These are phyloP conservation scores for Erigeron philadelphicus DNA, from an alignment of 140 eudicot genomes.

Conservation along the genomic window DNA sequence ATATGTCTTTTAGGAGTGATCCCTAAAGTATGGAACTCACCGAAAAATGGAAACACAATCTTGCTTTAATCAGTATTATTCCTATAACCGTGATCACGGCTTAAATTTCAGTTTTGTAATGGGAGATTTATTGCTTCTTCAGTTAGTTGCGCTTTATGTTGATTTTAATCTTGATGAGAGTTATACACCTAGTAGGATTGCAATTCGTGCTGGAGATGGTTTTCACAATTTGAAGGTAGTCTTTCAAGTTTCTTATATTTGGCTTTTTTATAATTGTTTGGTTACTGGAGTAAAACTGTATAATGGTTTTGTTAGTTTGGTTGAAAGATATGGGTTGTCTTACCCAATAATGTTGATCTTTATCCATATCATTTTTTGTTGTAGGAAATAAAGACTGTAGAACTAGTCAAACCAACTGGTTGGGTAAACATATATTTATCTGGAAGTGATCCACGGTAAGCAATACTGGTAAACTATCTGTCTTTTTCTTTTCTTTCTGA, in stretches of 20 bases:
- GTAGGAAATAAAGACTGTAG: conserved; percentile 89
- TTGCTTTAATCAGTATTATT: not conserved
- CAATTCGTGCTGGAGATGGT: conserved; percentile 93
- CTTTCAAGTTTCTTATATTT: conserved; percentile 2
- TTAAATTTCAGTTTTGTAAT: not conserved
- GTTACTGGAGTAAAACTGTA: conserved; percentile 5
- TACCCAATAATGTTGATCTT: not conserved
- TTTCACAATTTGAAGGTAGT: conserved; percentile 88
- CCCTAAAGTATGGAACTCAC: not conserved
- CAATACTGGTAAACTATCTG: not conserved
- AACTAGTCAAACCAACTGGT: conserved; percentile 88
- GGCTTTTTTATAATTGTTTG: conserved; percentile 9
- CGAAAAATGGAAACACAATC: not conserved
- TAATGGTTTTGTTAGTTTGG: not conserved
- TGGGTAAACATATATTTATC: conserved; percentile 83
- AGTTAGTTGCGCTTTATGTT: conserved; percentile 75
- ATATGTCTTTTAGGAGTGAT: not conserved
- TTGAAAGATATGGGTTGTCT: not conserved
- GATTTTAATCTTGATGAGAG: conserved; percentile 99
- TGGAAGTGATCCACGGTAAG: conserved; percentile 83
- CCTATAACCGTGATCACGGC: not conserved
- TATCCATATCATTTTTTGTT: conserved; percentile 2
- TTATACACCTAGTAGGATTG: conserved; percentile 90
- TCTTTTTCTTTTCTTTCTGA: not conserved
- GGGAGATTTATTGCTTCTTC: conserved; percentile 20